Percentiles rank a stretch among this genome's conserved stretches.
Evolutionary conservation across 768 basidiomycete species (phyloP).

Genomic region (Rickenella mellea): DNA sequence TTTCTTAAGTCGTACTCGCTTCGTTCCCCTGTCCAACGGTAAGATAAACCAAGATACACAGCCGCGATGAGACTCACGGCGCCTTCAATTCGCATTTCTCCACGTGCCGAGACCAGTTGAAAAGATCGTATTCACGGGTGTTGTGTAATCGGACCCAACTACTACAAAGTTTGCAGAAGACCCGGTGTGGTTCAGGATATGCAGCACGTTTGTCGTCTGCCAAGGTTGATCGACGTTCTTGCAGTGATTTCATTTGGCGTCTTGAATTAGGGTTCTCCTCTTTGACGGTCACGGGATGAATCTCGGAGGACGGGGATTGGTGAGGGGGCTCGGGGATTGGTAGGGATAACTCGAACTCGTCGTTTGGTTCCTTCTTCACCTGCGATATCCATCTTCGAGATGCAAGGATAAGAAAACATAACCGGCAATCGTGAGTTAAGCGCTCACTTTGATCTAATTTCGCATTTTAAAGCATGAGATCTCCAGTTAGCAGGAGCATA

Average conservation of each 20-base stretch:
- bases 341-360: not conserved
- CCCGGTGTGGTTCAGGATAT: not conserved
- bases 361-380: not conserved
- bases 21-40: no score
- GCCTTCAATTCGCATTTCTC: not conserved
- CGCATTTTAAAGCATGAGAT: not conserved
- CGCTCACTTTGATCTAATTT: not conserved
- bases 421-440: not conserved
- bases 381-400: not conserved
- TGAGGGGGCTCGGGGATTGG: not conserved
- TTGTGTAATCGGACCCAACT: not conserved
- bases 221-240: not conserved
- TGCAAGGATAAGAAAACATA: not conserved
- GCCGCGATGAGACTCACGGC: no score
- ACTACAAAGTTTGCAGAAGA: not conserved
- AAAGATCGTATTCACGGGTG: not conserved
- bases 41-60: no score
- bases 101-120: not conserved
- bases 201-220: not conserved
- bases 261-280: not conserved
- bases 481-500: conserved; percentile 49
- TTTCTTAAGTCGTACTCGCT: no score
- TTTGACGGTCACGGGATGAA: not conserved
- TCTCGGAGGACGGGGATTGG: no score
- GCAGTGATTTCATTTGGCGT: not conserved